Conservation (phyloP, 768 basidiomycete species). For the Boletellus ananiceps region DNA sequence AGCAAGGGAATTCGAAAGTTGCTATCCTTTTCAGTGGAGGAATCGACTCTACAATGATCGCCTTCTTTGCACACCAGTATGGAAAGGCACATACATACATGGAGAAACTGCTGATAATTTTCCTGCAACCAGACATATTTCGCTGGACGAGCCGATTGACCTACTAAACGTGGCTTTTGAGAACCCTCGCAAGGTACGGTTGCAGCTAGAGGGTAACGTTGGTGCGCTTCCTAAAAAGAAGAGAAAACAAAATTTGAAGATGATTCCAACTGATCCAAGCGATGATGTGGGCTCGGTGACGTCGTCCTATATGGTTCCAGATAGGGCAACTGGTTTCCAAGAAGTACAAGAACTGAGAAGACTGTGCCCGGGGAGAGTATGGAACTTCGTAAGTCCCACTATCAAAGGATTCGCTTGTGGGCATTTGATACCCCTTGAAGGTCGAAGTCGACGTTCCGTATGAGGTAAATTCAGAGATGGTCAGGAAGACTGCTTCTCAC, state of each 20-base stretch:
- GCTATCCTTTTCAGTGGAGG: constrained; percentile 95
- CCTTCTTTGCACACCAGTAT: constrained; percentile 75
- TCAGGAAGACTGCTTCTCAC: constrained; percentile 2
- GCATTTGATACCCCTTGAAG: constrained; percentile 33
- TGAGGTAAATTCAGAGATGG: constrained; percentile 40
- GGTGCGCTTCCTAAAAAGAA: constrained; percentile 43
- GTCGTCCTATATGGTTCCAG: constrained; percentile 74
- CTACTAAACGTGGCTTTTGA: constrained; percentile 93
- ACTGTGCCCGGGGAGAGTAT: constrained; percentile 73
- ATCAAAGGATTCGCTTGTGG: background rate
- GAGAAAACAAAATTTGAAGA: constrained; percentile 30
- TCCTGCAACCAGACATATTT: constrained; percentile 53
- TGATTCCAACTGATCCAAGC: background rate
- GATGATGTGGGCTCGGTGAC: constrained; percentile 11
- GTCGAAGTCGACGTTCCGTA: constrained; percentile 86
- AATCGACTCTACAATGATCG: constrained; percentile 84
- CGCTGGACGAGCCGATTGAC: constrained; percentile 79
- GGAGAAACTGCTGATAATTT: background rate
- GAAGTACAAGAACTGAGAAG: constrained; percentile 73
- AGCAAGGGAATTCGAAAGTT: constrained; percentile 48
- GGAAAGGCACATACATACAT: constrained; percentile 12
- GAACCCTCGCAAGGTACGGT: constrained; percentile 75
- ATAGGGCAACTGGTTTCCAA: constrained; percentile 74
- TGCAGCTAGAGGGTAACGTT: constrained; percentile 43
- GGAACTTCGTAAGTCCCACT: constrained; percentile 73